These are phyloP conservation scores for Cyberlindnera mycetangii DNA, from an alignment of 805 yeast species.

Conservation along the genomic window DNA sequence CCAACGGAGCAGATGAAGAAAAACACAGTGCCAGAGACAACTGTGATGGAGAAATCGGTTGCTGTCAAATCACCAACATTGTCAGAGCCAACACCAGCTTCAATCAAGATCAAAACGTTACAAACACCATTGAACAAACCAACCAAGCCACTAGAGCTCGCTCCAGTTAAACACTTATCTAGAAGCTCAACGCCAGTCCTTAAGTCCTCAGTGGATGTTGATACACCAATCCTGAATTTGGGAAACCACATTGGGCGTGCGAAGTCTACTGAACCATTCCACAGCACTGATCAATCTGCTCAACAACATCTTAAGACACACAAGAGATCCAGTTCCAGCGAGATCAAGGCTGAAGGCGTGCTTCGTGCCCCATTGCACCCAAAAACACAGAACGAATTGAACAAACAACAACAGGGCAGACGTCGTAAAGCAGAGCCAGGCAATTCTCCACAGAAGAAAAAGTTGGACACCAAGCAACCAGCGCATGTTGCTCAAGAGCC, in stretches of 20 bases:
- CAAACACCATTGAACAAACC: slow-evolving; percentile 11
- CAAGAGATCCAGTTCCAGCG: slow-evolving; percentile 12
- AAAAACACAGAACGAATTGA: slow-evolving; percentile 18
- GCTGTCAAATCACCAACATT: background rate
- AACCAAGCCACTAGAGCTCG: slow-evolving; percentile 7
- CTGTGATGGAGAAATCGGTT: background rate
- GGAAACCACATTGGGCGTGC: slow-evolving; percentile 8
- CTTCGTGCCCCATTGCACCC: slow-evolving; percentile 14
- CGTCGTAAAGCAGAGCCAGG: slow-evolving; percentile 33
- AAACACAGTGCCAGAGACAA: background rate
- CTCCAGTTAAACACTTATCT: slow-evolving; percentile 14
- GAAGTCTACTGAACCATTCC: slow-evolving; percentile 15
- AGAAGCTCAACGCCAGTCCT: slow-evolving; percentile 15
- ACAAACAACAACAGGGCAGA: slow-evolving; percentile 22
- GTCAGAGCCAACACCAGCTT: background rate
- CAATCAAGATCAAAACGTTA: background rate
- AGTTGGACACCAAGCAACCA: slow-evolving; percentile 14
- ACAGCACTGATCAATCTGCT: background rate
- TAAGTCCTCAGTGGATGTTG: slow-evolving; percentile 6
- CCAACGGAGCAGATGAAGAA: slow-evolving; percentile 16
- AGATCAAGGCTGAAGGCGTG: background rate
- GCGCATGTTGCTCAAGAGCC: slow-evolving; percentile 13
- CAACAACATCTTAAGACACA: slow-evolving; percentile 5
- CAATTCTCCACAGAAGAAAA: slow-evolving; percentile 31
- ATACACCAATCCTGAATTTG: background rate